Evolutionary conservation across 202 grass and related monocot species (phyloP).

Genomic region (Schoenoplectus triqueter): DNA sequence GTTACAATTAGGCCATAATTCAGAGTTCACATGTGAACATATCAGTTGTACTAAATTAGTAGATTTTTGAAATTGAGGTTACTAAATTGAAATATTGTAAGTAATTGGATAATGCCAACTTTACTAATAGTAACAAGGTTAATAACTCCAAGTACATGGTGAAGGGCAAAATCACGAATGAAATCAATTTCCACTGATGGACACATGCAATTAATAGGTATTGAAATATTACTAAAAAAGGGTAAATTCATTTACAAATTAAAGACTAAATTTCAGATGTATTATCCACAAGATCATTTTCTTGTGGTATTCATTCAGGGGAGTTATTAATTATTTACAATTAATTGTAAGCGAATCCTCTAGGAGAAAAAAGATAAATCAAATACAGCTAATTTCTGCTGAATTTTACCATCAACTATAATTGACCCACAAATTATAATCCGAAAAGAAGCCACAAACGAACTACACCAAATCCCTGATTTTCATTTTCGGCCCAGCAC

Average conservation of each 20-base stretch:
- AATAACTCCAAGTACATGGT: neutral
- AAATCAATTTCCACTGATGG: neutral
- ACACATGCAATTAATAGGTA: neutral
- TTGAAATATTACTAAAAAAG: neutral
- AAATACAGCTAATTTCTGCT: constrained; percentile 30
- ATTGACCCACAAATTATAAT: constrained; percentile 20
- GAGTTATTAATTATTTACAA: constrained; percentile 21
- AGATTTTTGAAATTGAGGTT: neutral
- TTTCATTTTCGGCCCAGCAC: neutral
- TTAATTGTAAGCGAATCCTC: constrained; percentile 3
- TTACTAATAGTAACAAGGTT: neutral
- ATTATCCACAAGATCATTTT: neutral
- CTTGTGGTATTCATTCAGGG: neutral
- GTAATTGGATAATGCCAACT: neutral
- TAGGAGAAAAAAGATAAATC: neutral
- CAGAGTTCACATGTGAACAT: neutral
- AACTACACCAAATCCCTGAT: constrained; percentile 22
- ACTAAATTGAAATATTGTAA: neutral
- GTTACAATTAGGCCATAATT: neutral
- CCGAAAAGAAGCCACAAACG: constrained; percentile 12
- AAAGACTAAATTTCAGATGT: neutral
- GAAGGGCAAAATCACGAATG: neutral
- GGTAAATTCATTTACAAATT: neutral
- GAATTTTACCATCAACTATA: constrained; percentile 23
- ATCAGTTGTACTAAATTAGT: neutral